phyloP scores from a whole-genome alignment of 306 rosid genomes.

The Vigna nakashimae region DNA sequence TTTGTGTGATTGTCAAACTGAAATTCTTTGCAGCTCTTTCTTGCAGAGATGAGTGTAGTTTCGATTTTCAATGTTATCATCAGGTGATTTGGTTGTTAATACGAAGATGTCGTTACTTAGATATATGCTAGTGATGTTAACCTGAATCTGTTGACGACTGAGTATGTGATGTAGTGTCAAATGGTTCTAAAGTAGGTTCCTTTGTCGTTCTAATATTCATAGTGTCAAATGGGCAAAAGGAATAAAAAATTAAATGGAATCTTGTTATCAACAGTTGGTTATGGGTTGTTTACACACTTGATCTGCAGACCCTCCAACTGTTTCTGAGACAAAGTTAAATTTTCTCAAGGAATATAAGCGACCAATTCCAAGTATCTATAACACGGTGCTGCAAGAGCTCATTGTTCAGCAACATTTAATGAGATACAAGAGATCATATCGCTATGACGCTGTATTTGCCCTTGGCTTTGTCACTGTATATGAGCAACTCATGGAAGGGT shows the following conservation, averaged over 20 bases:
- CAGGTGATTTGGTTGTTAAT: background rate
- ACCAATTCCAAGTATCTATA: slow-evolving; percentile 94
- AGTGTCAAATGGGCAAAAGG: background rate
- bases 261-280: slow-evolving; percentile 35
- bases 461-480: slow-evolving; percentile 94
- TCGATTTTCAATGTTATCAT: slow-evolving; percentile 3
- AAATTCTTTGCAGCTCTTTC: slow-evolving; percentile 26
- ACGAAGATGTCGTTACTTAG: background rate
- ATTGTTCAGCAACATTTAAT: slow-evolving; percentile 96
- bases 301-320: slow-evolving; percentile 82
- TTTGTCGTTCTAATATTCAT: slow-evolving; percentile 11
- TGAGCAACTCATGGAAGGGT: slow-evolving; percentile 99
- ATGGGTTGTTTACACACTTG: slow-evolving; percentile 41
- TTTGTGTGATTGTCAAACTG: slow-evolving; percentile 4
- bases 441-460: slow-evolving; percentile 90
- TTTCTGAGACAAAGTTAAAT: slow-evolving; percentile 82
- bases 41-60: slow-evolving; percentile 17
- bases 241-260: slow-evolving; percentile 3
- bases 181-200: slow-evolving; percentile 23
- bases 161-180: slow-evolving; percentile 17
- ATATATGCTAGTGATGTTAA: background rate
- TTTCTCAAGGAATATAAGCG: slow-evolving; percentile 87
- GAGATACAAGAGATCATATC: slow-evolving; percentile 85
- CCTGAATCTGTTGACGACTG: too few species aligned
- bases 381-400: slow-evolving; percentile 87